Evolutionary conservation across 2,329 filamentous ascomycete genomes (phyloP).

Genomic region (Diplodia intermedia): DNA sequence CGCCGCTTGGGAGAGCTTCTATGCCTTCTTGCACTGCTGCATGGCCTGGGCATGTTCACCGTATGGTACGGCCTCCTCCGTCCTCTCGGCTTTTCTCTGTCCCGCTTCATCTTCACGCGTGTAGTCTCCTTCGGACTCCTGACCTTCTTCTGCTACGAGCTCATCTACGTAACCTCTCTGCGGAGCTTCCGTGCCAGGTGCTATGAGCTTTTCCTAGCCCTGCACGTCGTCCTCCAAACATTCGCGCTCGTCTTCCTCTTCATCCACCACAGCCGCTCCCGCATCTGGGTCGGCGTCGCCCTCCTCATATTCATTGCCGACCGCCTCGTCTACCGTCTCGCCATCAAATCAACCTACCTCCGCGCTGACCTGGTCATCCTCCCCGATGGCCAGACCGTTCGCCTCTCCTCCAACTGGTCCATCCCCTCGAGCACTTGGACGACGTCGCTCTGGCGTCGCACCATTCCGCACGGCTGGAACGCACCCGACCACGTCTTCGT

Average conservation of each 20-base stretch:
- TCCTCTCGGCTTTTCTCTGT: conserved; percentile 58
- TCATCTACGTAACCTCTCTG: conserved; percentile 68
- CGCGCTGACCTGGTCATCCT: conserved; percentile 61
- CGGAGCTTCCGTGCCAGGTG: conserved; percentile 65
- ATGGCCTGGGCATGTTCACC: conserved; percentile 61
- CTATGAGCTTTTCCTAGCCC: conserved; percentile 68
- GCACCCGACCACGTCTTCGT: conserved; percentile 70
- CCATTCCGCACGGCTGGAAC: conserved; percentile 61
- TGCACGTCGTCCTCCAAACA: conserved; percentile 65
- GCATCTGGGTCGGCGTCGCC: conserved; percentile 61
- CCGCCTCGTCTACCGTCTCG: conserved; percentile 63
- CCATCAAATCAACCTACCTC: conserved; percentile 58
- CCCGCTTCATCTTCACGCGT: conserved; percentile 59
- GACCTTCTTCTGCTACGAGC: conserved; percentile 64
- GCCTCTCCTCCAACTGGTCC: conserved; percentile 57
- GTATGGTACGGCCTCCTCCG: conserved; percentile 62
- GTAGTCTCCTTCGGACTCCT: conserved; percentile 62
- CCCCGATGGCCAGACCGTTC: conserved; percentile 63
- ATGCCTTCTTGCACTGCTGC: conserved; percentile 65
- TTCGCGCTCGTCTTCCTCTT: conserved; percentile 64
- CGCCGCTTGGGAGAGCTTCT: conserved; percentile 68
- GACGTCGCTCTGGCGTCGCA: conserved; percentile 35
- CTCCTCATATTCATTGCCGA: conserved; percentile 65
- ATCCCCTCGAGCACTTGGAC: conserved; percentile 36
- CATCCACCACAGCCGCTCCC: conserved; percentile 63